Evolutionary conservation across 2,329 filamentous ascomycete species (phyloP), one percentile per base, ranked within the genome.

Genomic region (Colletotrichum ledebouriae): DNA sequence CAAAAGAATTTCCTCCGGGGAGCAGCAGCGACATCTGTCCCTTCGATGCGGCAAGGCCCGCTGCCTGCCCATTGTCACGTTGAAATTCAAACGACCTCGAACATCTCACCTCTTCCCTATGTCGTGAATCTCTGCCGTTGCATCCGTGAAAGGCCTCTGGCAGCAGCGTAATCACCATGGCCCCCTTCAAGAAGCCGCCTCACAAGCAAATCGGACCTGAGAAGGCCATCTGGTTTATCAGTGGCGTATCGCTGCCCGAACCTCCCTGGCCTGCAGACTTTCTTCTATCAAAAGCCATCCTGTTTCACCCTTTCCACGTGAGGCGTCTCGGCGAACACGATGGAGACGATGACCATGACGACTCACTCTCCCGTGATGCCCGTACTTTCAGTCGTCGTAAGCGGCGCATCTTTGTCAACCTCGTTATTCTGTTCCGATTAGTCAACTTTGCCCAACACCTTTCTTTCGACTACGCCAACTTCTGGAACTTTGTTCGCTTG

Each of bases 341-440:
- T 20, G 22, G 41, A 6, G 11, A 34, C 20, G 34, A 39, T 34
- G 46, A 12, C 6, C 11, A 25, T 9, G 17, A 12, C 11, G 33
- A n/a, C 25, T 22, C 34, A 7, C 6, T 9, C 29, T 29, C 29
- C 29, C 6, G 29, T 29, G 49, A 37, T 12, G 20, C 7, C 53
- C 9, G 12, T n/a, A 34, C 22, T 10, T 39, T 22, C 29, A 6
- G 13, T 7, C 20, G 33, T 61, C 61, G 61, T 25, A 63, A 68
- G 17, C 46, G 22, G 6, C 53, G 60, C 55, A 29, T 65, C 20
- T 55, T 34, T 10, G 6, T 50, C n/a, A 68, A 68, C 17, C 65
- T 65, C 13, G 47, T 68, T 33, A n/a, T 68, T 6, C 55, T 68
- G 4, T 68, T 68, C n/a, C 60, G 65, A 15, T 37, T 68, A 15